These are phyloP conservation scores for Lycium barbarum DNA, from an alignment of 257 asterid genomes.

Conservation along the genomic window DNA sequence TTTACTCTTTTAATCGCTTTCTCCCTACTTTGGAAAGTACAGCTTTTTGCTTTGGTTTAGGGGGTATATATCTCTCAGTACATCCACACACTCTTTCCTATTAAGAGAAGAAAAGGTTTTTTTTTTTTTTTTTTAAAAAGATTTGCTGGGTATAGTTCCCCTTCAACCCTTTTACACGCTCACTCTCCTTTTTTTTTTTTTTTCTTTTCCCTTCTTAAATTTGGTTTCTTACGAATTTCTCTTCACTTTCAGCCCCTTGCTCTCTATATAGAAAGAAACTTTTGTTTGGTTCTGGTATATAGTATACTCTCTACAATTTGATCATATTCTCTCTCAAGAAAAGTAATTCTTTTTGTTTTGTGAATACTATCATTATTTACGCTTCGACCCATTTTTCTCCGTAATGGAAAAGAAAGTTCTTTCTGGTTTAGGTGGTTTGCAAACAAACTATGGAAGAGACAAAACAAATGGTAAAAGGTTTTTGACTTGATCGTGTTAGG, in stretches of 20 bases:
- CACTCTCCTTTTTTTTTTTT: neutral
- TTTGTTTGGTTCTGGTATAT: neutral
- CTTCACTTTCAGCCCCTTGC: neutral
- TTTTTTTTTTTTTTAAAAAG: neutral
- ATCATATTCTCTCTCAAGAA: neutral
- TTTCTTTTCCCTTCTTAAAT: neutral
- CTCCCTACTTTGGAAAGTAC: neutral
- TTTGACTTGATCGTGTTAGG: neutral
- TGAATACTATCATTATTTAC: neutral
- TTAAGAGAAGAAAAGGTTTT: neutral
- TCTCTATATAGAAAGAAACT: neutral
- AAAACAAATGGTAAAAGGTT: neutral
- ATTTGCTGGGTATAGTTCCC: constrained; percentile 9
- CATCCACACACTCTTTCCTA: neutral
- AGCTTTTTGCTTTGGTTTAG: neutral
- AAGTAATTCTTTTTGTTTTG: neutral
- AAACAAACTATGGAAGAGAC: neutral
- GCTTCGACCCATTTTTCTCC: neutral
- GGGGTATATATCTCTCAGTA: neutral
- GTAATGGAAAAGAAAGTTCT: neutral
- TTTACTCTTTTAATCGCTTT: neutral
- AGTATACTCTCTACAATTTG: neutral
- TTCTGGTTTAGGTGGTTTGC: neutral
- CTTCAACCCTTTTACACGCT: neutral
- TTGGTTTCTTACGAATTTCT: neutral